These are phyloP conservation scores for Berkeleyomyces rouxiae DNA, from an alignment of 2,329 filamentous ascomycete genomes.

Conservation along the genomic window DNA sequence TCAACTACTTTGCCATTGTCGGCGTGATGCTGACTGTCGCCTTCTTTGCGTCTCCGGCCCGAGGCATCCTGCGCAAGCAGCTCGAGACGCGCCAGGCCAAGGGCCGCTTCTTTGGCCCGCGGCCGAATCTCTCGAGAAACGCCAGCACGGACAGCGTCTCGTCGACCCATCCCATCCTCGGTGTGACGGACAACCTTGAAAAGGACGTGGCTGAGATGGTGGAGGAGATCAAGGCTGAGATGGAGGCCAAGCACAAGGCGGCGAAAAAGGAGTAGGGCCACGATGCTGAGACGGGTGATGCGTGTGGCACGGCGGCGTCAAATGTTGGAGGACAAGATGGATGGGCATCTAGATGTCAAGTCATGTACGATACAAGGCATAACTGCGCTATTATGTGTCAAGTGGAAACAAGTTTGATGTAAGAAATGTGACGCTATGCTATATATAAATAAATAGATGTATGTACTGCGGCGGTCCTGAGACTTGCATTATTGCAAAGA, in stretches of 20 bases:
- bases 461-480: not conserved
- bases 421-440: slow-evolving; percentile 1
- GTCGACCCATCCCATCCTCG: slow-evolving; percentile 48
- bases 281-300: not conserved
- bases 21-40: slow-evolving; percentile 47
- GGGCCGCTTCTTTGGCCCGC: slow-evolving; percentile 24
- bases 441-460: not conserved
- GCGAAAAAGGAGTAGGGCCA: slow-evolving; percentile 1
- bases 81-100: slow-evolving; percentile 40
- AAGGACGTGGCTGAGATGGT: slow-evolving; percentile 64
- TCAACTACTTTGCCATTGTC: slow-evolving; percentile 75
- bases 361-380: not conserved
- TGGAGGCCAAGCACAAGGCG: slow-evolving; percentile 29
- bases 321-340: no score
- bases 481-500: not conserved
- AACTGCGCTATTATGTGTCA: no score
- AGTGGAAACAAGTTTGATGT: not conserved
- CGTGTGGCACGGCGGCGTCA: no score
- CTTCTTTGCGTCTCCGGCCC: slow-evolving; percentile 70
- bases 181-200: slow-evolving; percentile 61
- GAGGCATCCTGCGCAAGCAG: slow-evolving; percentile 37
- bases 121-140: slow-evolving; percentile 26
- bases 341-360: not conserved
- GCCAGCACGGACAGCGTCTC: slow-evolving; percentile 41
- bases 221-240: slow-evolving; percentile 54